Base-by-base conservation (phyloP, 306 rosid genomes). In the Cucurbita moschata region DNA sequence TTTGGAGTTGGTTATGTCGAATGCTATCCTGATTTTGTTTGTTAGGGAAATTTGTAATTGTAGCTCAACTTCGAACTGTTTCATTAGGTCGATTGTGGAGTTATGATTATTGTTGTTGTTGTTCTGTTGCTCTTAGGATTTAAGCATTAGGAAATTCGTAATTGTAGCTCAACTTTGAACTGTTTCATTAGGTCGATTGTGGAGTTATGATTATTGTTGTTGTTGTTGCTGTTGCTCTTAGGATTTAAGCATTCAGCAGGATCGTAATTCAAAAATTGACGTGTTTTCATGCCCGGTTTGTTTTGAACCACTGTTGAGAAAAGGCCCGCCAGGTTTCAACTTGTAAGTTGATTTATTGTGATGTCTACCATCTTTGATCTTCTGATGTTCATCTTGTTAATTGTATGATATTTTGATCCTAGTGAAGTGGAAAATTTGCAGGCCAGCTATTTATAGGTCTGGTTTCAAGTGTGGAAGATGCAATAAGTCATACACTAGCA, bases 381-480 rank as follows among this genome's bases (percentile, higher is more conserved):
- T 55, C 18, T n/a, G 37, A 37, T 10, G 56, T 4, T 54, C 42
- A 21, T 13, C 23, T 42, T 37, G 13, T 54, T 56, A 19, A 43
- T 47, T 37, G 23, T 43, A 15, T 37, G 30, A 61, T 77, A 77
- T 30, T 67, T 75, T 35, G 54, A 37, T 80, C 58, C 10, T 59
- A 70, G 71, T 54, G 60, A 23, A 46, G 73, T 68, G 21, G 40
- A 68, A 68, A 84, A 71, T 56, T 58, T 71, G 75, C 87, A 94
- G 99, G 78, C 82, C 87, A 83, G 95, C 97, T 75, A 87, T 94
- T 39, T 91, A 87, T 80, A 89, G 99, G 83, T 87, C 94, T 64
- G 96, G 92, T 73, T 90, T 94, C 84, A 87, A 81, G 87, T 94
- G 98, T 66, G 79, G 69, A 80, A 84, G 80, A 82, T 94, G 98